These are phyloP conservation scores for Spathaspora boniae DNA, from an alignment of 805 yeast genomes.

Conservation along the genomic window DNA sequence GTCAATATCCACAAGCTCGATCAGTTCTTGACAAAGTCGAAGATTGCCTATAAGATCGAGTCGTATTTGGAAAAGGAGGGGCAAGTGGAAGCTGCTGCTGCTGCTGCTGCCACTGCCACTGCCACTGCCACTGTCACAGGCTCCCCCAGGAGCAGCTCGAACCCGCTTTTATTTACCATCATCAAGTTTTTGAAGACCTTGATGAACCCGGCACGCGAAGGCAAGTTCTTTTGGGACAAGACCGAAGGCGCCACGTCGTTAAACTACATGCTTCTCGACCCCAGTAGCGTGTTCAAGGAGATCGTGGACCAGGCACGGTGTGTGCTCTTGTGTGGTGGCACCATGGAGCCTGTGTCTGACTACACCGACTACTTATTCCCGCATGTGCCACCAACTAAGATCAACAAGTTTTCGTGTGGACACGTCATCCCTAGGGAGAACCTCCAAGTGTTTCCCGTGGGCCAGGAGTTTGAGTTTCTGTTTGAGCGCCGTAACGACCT, in stretches of 20 bases:
- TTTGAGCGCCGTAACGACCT: constrained; percentile 56
- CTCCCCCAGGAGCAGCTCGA: constrained; percentile 18
- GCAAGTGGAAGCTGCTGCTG: too few relatives aligned
- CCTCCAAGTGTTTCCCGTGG: constrained; percentile 56
- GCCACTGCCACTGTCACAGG: too few relatives aligned
- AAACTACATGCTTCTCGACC: constrained; percentile 75
- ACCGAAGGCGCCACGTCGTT: constrained; percentile 31
- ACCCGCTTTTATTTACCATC: constrained; percentile 64
- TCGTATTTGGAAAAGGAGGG: constrained; percentile 47
- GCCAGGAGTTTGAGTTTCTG: constrained; percentile 55
- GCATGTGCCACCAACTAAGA: constrained; percentile 30
- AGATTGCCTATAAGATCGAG: constrained; percentile 82
- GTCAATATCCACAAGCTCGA: constrained; percentile 68
- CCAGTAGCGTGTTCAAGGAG: constrained; percentile 64
- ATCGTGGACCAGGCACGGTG: constrained; percentile 64
- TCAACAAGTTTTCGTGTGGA: constrained; percentile 66
- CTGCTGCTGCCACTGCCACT: constrained; percentile 9
- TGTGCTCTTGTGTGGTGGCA: constrained; percentile 87
- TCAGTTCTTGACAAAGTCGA: constrained; percentile 59
- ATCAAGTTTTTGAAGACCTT: constrained; percentile 61
- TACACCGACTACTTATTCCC: constrained; percentile 67
- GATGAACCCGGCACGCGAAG: constrained; percentile 75
- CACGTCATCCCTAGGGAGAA: constrained; percentile 78
- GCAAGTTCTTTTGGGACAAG: constrained; percentile 66
- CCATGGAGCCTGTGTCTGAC: constrained; percentile 88